These are phyloP conservation scores for Termitomyces sp. DNA, from an alignment of 768 basidiomycete genomes.

Conservation along the genomic window DNA sequence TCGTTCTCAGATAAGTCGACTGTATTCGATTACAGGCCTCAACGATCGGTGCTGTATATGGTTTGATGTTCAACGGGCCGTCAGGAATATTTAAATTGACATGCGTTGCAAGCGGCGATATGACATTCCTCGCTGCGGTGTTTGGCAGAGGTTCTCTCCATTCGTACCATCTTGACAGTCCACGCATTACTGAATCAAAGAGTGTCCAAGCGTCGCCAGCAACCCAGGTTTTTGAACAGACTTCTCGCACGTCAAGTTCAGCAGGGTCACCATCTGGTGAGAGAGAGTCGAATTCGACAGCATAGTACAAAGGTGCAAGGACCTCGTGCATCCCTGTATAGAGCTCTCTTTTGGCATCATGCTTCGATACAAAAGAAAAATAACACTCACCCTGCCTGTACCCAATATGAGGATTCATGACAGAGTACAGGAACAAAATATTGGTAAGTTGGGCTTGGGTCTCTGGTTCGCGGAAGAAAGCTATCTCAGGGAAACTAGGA, in stretches of 20 bases:
- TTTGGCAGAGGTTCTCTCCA: constrained; percentile 48
- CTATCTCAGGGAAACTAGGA: constrained; percentile 89
- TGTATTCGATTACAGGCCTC: constrained; percentile 80
- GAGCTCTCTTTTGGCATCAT: not conserved
- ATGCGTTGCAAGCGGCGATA: constrained; percentile 39
- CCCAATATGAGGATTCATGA: constrained; percentile 76
- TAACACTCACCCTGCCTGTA: constrained; percentile 79
- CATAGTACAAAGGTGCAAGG: constrained; percentile 82
- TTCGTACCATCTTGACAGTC: constrained; percentile 75
- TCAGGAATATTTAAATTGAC: constrained; percentile 41
- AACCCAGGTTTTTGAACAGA: constrained; percentile 66
- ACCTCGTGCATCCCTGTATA: constrained; percentile 91
- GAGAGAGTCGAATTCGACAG: constrained; percentile 80
- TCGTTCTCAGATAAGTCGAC: constrained; percentile 60
- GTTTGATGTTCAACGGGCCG: constrained; percentile 48
- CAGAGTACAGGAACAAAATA: constrained; percentile 82
- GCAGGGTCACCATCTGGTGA: constrained; percentile 25
- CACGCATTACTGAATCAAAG: constrained; percentile 77
- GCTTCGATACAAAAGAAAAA: not conserved
- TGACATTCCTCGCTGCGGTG: constrained; percentile 6
- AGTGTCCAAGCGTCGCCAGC: constrained; percentile 88
- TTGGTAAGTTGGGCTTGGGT: constrained; percentile 82
- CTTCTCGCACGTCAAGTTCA: constrained; percentile 43
- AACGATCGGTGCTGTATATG: constrained; percentile 83
- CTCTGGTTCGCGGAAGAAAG: constrained; percentile 75